Evolutionary conservation across 306 rosid species (phyloP), one percentile per base, ranked within the genome.

Genomic region (Neltuma alba): DNA sequence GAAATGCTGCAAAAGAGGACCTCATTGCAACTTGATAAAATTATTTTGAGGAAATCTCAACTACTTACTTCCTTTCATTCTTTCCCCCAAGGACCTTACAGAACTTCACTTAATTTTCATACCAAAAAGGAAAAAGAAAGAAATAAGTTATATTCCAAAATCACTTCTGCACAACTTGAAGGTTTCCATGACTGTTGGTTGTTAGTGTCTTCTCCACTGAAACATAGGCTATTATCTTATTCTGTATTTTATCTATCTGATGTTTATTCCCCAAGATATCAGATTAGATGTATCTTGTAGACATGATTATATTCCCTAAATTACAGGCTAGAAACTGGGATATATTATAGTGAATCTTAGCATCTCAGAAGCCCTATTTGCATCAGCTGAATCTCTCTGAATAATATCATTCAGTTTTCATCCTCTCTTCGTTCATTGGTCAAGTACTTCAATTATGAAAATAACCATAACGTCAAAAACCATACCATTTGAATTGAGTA

Each of bases 21-120:
- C 52, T 79, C 79, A 30, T 73, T 5, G 68, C 37, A 47, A 37
- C 44, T 80, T 47, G 67, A 40, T 63, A 72, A 72, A 72, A 48
- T 50, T 15, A 40, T 38, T 80, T 50, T 47, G 27, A 66, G 21
- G 40, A 55, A 23, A 55, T 27, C 36, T 58, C 65, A 58, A 64
- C 4, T 81, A 42, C n/a, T n/a, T n/a, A n/a, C 31, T 23, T 55
- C 25, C 62, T 9, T 55, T 23, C 15, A 55, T 55, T 23, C 16
- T 55, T 55, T 9, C 11, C 80, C 33, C 69, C 54, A 28, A 48
- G 25, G 38, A 74, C 23, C 45, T 75, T 45, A 31, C 37, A 72
- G 78, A 72, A 77, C 50, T 64, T 72, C 45, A 55, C 65, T 13
- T 66, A 74, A 61, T 67, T 66, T 66, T 38, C 38, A 67, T 28